Evolutionary conservation across 208 protist species (phyloP).

Genomic region (Trypanosoma lewisi): DNA sequence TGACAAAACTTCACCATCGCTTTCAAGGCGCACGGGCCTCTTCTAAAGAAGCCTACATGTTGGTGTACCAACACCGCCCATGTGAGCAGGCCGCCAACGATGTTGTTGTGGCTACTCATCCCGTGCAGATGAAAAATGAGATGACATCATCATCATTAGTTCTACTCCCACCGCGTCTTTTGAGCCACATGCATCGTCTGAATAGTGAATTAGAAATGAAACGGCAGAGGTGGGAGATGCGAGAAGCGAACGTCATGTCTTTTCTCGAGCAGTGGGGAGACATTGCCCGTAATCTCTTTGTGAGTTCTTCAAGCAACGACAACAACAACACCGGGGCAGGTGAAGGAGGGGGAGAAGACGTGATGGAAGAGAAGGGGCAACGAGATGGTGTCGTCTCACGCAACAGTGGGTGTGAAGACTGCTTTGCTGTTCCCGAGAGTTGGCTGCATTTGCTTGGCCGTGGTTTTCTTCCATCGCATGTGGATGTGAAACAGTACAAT

Average conservation of each 20-base stretch:
- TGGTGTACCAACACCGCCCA: slow-evolving; percentile 55
- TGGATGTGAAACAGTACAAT: slow-evolving; percentile 34
- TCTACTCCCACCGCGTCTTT: slow-evolving; percentile 5
- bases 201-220: slow-evolving; percentile 15
- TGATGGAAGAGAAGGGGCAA: not conserved
- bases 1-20: slow-evolving; percentile 35
- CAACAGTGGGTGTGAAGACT: slow-evolving; percentile 7
- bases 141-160: not conserved
- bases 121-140: not conserved
- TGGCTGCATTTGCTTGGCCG: slow-evolving; percentile 69
- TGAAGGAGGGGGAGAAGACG: not conserved
- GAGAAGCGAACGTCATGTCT: not conserved
- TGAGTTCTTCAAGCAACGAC: not conserved
- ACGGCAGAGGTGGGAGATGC: slow-evolving; percentile 4
- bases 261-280: slow-evolving; percentile 20
- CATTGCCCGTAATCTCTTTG: slow-evolving; percentile 10
- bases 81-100: not conserved
- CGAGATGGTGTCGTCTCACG: no score
- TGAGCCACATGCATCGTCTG: slow-evolving; percentile 15
- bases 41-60: slow-evolving; percentile 69
- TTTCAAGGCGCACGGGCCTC: slow-evolving; percentile 36
- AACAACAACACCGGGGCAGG: not conserved
- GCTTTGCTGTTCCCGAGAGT: slow-evolving; percentile 54
- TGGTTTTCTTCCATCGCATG: slow-evolving; percentile 49
- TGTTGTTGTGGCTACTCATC: not conserved